These are phyloP conservation scores for Pelargonium nanum DNA, from an alignment of 345 rosid genomes.

Conservation along the genomic window DNA sequence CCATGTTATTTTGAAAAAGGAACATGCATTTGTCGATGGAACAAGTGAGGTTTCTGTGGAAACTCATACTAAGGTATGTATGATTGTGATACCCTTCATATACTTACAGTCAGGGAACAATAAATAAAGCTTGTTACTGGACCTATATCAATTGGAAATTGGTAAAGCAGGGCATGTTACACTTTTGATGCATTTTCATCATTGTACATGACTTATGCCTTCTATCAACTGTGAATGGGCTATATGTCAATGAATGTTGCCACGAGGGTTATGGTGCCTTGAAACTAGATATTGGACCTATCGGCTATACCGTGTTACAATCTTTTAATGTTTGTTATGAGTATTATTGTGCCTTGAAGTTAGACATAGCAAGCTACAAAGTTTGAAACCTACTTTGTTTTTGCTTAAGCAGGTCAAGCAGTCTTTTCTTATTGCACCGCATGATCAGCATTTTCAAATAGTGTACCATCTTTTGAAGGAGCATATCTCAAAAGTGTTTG, in stretches of 20 bases:
- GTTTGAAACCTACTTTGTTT: conserved; percentile 1
- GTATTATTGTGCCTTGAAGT: too few species aligned
- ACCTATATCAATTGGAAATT: too few species aligned
- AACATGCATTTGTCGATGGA: conserved; percentile 65
- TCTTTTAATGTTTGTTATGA: too few species aligned
- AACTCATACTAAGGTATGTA: conserved; percentile 69
- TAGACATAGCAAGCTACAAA: neutral
- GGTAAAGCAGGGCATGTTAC: neutral
- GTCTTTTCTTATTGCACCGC: conserved; percentile 56
- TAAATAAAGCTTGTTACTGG: too few species aligned
- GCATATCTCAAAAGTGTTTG: conserved; percentile 41
- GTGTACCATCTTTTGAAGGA: conserved; percentile 61
- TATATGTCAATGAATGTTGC: too few species aligned
- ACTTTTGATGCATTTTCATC: neutral
- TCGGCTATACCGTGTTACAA: too few species aligned
- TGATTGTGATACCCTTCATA: neutral
- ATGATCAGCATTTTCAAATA: conserved; percentile 62
- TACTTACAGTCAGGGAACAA: neutral
- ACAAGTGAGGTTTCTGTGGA: conserved; percentile 67
- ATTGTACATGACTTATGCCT: neutral
- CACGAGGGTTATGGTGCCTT: too few species aligned
- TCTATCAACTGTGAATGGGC: neutral
- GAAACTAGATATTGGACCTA: neutral
- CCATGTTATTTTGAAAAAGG: conserved; percentile 86
- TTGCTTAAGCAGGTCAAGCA: conserved; percentile 58